Percentiles rank a stretch among this genome's conserved stretches.
phyloP scores from a whole-genome alignment of 805 yeast species.

The Lachancea meyersii region DNA sequence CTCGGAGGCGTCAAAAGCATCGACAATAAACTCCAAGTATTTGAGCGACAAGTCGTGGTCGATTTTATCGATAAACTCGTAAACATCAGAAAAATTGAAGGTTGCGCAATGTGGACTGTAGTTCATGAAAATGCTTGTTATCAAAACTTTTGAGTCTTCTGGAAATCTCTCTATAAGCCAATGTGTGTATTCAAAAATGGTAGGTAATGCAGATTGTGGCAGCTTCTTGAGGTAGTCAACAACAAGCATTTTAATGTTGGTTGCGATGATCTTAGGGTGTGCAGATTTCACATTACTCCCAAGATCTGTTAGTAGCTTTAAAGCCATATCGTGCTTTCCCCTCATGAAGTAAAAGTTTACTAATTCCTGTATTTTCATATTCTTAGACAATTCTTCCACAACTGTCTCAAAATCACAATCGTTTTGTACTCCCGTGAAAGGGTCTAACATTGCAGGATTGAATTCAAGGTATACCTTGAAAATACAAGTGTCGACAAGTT shows the following conservation, averaged over 20 bases:
- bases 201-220: conserved; percentile 40
- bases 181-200: conserved; percentile 51
- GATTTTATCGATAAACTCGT: conserved; percentile 41
- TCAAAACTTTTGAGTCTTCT: conserved; percentile 31
- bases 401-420: conserved; percentile 64
- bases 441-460: conserved; percentile 70
- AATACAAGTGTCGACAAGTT: conserved; percentile 66
- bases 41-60: conserved; percentile 30
- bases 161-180: conserved; percentile 41
- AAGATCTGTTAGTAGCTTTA: conserved; percentile 45
- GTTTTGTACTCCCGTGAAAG: conserved; percentile 71
- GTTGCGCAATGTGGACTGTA: conserved; percentile 56
- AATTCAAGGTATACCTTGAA: conserved; percentile 68
- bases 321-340: conserved; percentile 56
- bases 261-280: conserved; percentile 9
- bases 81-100: conserved; percentile 47
- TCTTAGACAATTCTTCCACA: conserved; percentile 42
- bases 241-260: conserved; percentile 17
- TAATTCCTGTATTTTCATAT: conserved; percentile 55
- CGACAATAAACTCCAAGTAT: conserved; percentile 50
- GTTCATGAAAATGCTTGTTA: conserved; percentile 52
- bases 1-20: conserved; percentile 35
- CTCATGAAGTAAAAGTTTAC: conserved; percentile 72
- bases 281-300: conserved; percentile 10
- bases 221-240: conserved; percentile 55